A percentile compares a stretch with the other conserved stretches of the same genome.
Evolutionary conservation across 2,329 filamentous ascomycete species (phyloP).

Genomic region (Exophiala xenobiotica): DNA sequence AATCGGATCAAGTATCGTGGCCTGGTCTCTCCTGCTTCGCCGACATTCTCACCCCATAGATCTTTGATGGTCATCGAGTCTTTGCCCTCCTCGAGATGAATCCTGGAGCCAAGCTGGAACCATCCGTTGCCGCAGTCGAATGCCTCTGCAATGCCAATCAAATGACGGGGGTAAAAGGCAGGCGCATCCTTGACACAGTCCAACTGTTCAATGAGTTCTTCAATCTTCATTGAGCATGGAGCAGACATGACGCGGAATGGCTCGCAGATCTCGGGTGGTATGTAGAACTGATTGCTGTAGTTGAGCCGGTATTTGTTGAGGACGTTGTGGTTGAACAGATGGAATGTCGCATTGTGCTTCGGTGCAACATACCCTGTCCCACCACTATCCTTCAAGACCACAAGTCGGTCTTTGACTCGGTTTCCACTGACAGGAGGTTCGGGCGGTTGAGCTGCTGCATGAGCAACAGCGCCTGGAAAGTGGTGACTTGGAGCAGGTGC

Average conservation of each 20-base stretch:
- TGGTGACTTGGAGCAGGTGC: constrained; percentile 13
- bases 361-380: constrained; percentile 21
- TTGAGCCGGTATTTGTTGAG: constrained; percentile 20
- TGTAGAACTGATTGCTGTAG: constrained; percentile 38
- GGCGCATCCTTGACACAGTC: constrained; percentile 52
- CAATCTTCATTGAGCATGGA: constrained; percentile 49
- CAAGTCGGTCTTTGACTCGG: constrained; percentile 26
- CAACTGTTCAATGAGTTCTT: constrained; percentile 59
- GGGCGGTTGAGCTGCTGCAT: constrained; percentile 16
- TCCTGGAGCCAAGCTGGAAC: constrained; percentile 59
- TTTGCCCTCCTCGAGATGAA: constrained; percentile 52
- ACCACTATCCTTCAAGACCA: constrained; percentile 21
- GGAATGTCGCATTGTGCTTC: constrained; percentile 30
- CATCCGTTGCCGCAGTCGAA: constrained; percentile 55
- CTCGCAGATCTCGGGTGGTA: constrained; percentile 50
- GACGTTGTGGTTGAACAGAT: constrained; percentile 40
- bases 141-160: constrained; percentile 57
- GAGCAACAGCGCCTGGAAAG: constrained; percentile 12
- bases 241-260: constrained; percentile 58
- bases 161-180: constrained; percentile 12
- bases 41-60: constrained; percentile 56
- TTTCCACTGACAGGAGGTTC: constrained; percentile 28
- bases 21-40: constrained; percentile 22
- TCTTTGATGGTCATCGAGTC: constrained; percentile 53
- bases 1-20: constrained; percentile 26